These are phyloP conservation scores for Lachancea quebecensis DNA, from an alignment of 805 yeast genomes.

Conservation along the genomic window DNA sequence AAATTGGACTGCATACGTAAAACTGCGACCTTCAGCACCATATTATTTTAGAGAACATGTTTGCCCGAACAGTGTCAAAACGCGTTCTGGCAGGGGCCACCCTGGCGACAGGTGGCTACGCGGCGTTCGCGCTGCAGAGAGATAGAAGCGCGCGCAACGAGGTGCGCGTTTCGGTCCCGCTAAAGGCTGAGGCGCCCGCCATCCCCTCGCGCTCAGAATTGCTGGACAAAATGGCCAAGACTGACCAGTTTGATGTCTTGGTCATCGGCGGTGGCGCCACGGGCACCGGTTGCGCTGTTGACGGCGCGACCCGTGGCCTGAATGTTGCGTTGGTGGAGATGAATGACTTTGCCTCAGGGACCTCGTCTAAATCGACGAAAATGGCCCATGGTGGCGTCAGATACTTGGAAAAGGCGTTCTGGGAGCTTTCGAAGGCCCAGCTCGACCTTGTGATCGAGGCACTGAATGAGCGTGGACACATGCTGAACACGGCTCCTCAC, in stretches of 20 bases:
- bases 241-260: conserved; percentile 62
- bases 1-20: too few relatives aligned
- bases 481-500: conserved; percentile 89
- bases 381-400: conserved; percentile 98
- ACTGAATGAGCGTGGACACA: conserved; percentile 75
- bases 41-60: not conserved
- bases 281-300: conserved; percentile 89
- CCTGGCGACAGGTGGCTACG: conserved; percentile 5
- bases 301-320: conserved; percentile 84
- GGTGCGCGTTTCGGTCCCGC: conserved; percentile 3
- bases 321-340: conserved; percentile 83
- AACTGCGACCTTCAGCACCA: too few relatives aligned
- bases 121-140: not conserved
- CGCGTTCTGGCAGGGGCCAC: conserved; percentile 1
- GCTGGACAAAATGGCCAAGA: conserved; percentile 41
- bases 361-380: conserved; percentile 89
- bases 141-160: conserved; percentile 1
- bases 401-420: conserved; percentile 89
- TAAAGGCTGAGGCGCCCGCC: conserved; percentile 2
- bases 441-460: conserved; percentile 85
- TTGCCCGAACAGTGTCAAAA: not conserved
- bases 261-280: conserved; percentile 96
- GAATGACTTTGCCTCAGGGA: conserved; percentile 86
- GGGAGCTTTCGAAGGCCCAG: conserved; percentile 86
- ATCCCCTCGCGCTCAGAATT: conserved; percentile 49